Base-by-base conservation (phyloP, 140 eudicot genomes). In the Senecio squalidus region DNA sequence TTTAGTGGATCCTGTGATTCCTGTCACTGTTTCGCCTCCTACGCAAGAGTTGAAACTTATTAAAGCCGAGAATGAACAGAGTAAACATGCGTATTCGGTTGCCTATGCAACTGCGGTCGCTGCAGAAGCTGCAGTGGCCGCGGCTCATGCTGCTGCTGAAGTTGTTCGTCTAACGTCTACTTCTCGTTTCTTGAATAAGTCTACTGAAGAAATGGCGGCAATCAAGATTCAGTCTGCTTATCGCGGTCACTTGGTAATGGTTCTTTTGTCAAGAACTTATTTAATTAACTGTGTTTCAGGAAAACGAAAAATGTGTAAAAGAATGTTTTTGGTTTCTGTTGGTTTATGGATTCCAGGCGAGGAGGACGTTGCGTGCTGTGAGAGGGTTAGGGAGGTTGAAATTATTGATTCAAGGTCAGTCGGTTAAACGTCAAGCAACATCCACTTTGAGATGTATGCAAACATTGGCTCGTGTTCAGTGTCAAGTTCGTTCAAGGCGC, bases 91-190 rank as follows among this genome's bases (percentile, higher is more conserved):
- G 33, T 84, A 83, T 49, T 82, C 93, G 2, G 88, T 83, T 31
- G 88, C 88, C 24, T 58, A 74, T 63, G 88, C 95, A 5, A 83
- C 88, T 0, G 89, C 89, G 4, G 84, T 76, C 48, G 95, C 88
- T 0, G 88, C 93, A 39, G 92, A 86, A 71, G 96, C 94, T 0
- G 96, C 89, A 1, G 94, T 83, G 44, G 89, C 89, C 3, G 94
- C 93, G 1, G 85, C 85, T 40, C 80, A 86, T 21, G 93, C 94
- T 4, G 96, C 96, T 9, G 94, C 94, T 3, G 87, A 78, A 81
- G 86, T 84, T 52, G 96, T 88, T 36, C 89, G 90, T 24, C 69
- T 88, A 40, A 74, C 89, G 29, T 17, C 80, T 49, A 76, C 75
- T 0, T 25, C 83, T 38, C 74, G 66, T 17, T 49, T 52, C 34